Conservation (phyloP, 495 filamentous ascomycete species). For the Neurospora intermedia region DNA sequence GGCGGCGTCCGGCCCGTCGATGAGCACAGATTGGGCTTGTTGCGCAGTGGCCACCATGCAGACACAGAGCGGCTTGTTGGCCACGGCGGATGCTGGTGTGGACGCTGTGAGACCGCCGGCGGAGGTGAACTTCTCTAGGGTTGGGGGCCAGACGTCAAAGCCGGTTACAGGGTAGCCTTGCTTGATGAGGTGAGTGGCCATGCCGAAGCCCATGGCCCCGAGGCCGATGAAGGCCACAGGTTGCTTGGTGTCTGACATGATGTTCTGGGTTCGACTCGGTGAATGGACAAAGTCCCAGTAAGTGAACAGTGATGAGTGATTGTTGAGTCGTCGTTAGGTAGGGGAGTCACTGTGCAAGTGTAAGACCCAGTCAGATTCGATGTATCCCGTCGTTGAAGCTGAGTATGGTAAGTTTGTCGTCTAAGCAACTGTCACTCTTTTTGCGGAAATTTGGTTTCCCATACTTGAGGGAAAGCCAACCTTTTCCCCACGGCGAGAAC, state of each 20-base stretch:
- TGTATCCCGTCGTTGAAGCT: neutral
- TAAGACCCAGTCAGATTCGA: neutral
- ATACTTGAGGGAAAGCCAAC: neutral
- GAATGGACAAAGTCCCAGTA: neutral
- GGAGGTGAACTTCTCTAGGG: constrained; percentile 55
- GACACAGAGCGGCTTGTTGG: constrained; percentile 50
- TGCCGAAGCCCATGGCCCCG: constrained; percentile 82
- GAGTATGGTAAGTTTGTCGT: neutral
- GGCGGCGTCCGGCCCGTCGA: constrained; percentile 49
- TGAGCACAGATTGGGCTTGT: constrained; percentile 56
- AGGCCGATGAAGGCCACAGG: constrained; percentile 70
- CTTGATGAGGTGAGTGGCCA: constrained; percentile 69
- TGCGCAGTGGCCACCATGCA: constrained; percentile 72
- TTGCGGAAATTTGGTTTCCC: neutral
- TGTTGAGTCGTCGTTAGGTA: neutral
- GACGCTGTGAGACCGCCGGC: constrained; percentile 53
- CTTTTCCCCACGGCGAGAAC: neutral
- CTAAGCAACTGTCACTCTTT: neutral
- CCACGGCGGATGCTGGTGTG: constrained; percentile 53
- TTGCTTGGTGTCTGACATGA: constrained; percentile 34
- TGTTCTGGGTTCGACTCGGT: neutral
- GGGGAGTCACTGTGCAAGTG: neutral
- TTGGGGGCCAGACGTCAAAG: constrained; percentile 66
- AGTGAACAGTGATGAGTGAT: neutral
- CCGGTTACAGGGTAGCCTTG: constrained; percentile 58